Evolutionary conservation across 139 green algal species (phyloP), one percentile per base, ranked within the genome.

Genomic region (Eudorina sp.): DNA sequence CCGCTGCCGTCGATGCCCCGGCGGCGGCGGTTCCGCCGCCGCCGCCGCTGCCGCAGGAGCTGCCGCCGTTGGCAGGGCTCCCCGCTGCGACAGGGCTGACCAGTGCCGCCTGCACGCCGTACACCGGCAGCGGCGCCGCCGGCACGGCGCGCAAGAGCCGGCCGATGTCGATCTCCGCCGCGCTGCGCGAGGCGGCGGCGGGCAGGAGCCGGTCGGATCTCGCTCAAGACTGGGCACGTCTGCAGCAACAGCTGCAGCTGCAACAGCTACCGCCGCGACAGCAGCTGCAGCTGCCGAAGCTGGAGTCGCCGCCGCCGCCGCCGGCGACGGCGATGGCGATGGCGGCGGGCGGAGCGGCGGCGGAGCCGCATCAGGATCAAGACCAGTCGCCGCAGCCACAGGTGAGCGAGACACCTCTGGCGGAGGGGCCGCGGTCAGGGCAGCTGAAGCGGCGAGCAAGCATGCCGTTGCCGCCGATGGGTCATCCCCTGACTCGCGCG

Each of bases 371-470:
- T n/a, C n/a, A n/a, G n/a, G n/a, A n/a, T n/a, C n/a, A n/a, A n/a
- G n/a, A n/a, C n/a, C n/a, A n/a, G n/a, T 0, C 73, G 73, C n/a
- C 40, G 21, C 69, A 55, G 43, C 72, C 4, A 36, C 40, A 48
- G 21, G 53, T 9, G 31, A 36, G 21, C 6, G 55, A 69, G 48
- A 34, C 34, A 8, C 4, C 55, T 23, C 18, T 55, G 29, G 13
- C 23, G 27, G 55, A 23, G 21, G 55, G 8, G 31, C 1, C 11
- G 23, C 29, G 13, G 23, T 55, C 53, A 25, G 77, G 53, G 0
- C 23, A 73, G 27, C 41, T 85, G 7, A 85, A 85, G 78, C 78
- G 78, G 6, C 38, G 78, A 19, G 78, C 78, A 11, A 85, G 78
- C 38, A 66, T 51, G 58, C 78, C 78, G 38, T 40, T 85, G 78